These are phyloP conservation scores for Tetracladium maxilliforme DNA, from an alignment of 2,329 filamentous ascomycete species.

Conservation along the genomic window DNA sequence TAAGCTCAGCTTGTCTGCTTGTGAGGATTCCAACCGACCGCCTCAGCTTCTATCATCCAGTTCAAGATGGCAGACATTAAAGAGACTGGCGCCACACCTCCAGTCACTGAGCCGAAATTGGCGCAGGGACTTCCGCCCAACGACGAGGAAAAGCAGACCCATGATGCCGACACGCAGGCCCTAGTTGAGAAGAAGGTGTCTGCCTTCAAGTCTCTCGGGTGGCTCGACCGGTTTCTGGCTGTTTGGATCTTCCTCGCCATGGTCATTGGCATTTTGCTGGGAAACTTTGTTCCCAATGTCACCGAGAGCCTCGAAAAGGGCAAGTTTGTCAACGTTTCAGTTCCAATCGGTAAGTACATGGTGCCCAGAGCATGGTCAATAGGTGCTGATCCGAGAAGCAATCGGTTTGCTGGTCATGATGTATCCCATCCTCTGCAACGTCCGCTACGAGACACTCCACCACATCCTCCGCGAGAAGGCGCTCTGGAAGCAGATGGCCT, in stretches of 20 bases:
- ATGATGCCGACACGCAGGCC: too few species aligned
- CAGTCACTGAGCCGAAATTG: too few species aligned
- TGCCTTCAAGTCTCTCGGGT: slow-evolving; percentile 20
- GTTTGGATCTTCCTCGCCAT: slow-evolving; percentile 54
- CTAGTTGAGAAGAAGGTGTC: slow-evolving; percentile 2
- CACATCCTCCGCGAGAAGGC: slow-evolving; percentile 41
- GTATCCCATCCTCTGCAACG: slow-evolving; percentile 85
- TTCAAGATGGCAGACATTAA: too few species aligned
- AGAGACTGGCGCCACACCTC: too few species aligned
- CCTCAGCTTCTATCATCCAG: too few species aligned
- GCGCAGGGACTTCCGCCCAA: too few species aligned
- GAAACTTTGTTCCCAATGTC: slow-evolving; percentile 42
- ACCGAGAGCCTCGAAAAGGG: slow-evolving; percentile 42
- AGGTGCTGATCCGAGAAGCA: slow-evolving; percentile 28
- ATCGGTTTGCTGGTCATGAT: slow-evolving; percentile 81
- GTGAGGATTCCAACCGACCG: too few species aligned
- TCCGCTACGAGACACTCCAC: slow-evolving; percentile 64
- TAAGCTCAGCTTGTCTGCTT: too few species aligned
- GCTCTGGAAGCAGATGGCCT: slow-evolving; percentile 66
- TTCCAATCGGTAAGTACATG: slow-evolving; percentile 38
- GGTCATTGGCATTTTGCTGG: slow-evolving; percentile 46
- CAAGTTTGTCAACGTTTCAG: slow-evolving; percentile 45
- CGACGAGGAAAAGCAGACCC: too few species aligned
- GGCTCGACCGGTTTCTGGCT: slow-evolving; percentile 33
- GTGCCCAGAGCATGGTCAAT: background rate